Conservation (phyloP, 1,284 basidiomycete species). For the Porogramme epimiltina region DNA sequence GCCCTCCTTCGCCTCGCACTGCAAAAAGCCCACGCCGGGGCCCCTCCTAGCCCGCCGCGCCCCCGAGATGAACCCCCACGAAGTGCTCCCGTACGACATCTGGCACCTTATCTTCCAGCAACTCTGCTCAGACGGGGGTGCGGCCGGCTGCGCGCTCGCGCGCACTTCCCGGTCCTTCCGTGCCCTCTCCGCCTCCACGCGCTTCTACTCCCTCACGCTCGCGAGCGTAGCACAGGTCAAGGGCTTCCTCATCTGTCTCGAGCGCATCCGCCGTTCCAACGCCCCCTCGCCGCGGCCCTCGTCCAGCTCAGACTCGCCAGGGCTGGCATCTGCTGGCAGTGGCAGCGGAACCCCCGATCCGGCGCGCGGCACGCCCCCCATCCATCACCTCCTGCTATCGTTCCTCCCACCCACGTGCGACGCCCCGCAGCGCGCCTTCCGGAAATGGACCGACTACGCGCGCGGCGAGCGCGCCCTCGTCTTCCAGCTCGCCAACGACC, state of each 20-base stretch:
- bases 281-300: not conserved
- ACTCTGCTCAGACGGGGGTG: constrained; percentile 18
- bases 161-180: constrained; percentile 12
- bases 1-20: not conserved
- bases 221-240: constrained; percentile 12
- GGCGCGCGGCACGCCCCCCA: not conserved
- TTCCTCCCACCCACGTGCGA: constrained; percentile 19
- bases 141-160: constrained; percentile 16
- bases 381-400: constrained; percentile 17
- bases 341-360: not conserved
- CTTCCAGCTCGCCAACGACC: constrained; percentile 17
- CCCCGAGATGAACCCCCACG: not conserved
- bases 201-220: constrained; percentile 16
- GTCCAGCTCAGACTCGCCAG: not conserved
- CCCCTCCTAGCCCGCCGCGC: not conserved
- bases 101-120: constrained; percentile 19
- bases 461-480: constrained; percentile 16
- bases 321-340: not conserved
- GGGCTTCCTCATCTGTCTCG: constrained; percentile 18
- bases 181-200: constrained; percentile 5
- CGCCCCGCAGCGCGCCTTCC: constrained; percentile 18
- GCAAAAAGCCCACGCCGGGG: no score
- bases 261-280: constrained; percentile 12
- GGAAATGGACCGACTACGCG: constrained; percentile 18
- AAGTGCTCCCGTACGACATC: constrained; percentile 15